These are phyloP conservation scores for Mortierella sp. DNA, from an alignment of 371 early-diverging fungal species.

Conservation along the genomic window DNA sequence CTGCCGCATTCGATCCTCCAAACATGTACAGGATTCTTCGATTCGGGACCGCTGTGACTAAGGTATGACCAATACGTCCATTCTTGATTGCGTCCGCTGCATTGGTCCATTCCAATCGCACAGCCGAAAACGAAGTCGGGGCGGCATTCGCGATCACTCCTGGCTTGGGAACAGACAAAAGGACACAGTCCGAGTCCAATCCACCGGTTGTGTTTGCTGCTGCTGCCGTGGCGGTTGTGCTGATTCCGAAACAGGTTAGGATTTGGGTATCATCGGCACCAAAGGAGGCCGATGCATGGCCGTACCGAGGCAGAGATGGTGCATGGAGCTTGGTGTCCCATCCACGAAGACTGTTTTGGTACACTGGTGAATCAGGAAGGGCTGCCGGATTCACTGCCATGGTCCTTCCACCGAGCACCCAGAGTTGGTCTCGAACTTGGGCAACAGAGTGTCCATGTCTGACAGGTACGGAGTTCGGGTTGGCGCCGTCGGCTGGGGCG, in stretches of 20 bases:
- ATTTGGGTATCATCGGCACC: conserved; percentile 8
- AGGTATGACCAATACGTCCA: conserved; percentile 15
- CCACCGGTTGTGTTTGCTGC: not conserved
- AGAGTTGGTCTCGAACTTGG: conserved; percentile 25
- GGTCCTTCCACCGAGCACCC: conserved; percentile 27
- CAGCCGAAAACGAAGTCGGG: not conserved
- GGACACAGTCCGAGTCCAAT: conserved; percentile 14
- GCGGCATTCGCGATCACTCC: not conserved
- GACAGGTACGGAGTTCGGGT: not conserved
- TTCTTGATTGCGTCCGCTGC: conserved; percentile 4
- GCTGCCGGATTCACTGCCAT: not conserved
- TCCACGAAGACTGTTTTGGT: conserved; percentile 4
- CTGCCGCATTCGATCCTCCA: conserved; percentile 21
- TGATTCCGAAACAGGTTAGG: conserved; percentile 32
- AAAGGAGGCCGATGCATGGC: conserved; percentile 31
- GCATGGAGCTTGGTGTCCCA: conserved; percentile 17
- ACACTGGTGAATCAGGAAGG: conserved; percentile 20
- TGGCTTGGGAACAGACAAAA: conserved; percentile 19
- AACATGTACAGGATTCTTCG: conserved; percentile 26
- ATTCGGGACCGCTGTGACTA: conserved; percentile 12
- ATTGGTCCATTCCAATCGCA: conserved; percentile 10
- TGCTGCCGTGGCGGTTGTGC: not conserved
- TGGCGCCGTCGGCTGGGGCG: not conserved
- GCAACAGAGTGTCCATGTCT: conserved; percentile 24
- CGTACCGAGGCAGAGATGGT: conserved; percentile 17